phyloP scores from a whole-genome alignment of 331 rosid species.

The Arachis monticola region DNA sequence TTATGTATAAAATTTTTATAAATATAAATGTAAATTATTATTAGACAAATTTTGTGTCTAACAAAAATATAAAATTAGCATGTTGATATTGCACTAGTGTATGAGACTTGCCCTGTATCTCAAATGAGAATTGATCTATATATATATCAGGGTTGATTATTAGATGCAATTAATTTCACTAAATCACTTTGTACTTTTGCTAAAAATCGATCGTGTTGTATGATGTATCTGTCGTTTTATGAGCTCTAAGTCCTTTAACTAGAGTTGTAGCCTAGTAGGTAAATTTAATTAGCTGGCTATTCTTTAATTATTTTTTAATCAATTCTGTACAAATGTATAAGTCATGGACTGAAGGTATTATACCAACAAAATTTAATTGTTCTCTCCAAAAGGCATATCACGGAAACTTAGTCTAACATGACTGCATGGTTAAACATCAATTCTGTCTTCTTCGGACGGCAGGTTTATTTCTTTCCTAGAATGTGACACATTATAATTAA shows the following conservation, averaged over 20 bases:
- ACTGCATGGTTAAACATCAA: background rate
- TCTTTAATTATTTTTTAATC: background rate
- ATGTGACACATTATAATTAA: background rate
- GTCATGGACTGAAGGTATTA: background rate
- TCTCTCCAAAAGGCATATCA: background rate
- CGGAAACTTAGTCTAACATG: background rate
- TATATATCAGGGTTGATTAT: background rate
- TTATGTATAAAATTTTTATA: no score
- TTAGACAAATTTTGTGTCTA: no score
- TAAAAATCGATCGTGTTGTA: background rate
- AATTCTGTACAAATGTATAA: background rate
- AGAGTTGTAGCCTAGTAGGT: no score
- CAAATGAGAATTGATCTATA: no score
- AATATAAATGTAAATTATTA: no score
- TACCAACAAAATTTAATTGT: background rate
- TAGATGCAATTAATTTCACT: background rate
- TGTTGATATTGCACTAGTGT: background rate
- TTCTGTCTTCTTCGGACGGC: slow-evolving; percentile 3
- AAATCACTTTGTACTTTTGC: background rate
- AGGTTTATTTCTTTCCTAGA: slow-evolving; percentile 15
- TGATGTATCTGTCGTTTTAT: background rate
- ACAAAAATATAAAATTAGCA: no score
- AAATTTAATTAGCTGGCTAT: background rate
- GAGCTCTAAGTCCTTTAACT: background rate
- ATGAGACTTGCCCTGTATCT: background rate